phyloP scores from a whole-genome alignment of 345 rosid species.

The Salix exigua region DNA sequence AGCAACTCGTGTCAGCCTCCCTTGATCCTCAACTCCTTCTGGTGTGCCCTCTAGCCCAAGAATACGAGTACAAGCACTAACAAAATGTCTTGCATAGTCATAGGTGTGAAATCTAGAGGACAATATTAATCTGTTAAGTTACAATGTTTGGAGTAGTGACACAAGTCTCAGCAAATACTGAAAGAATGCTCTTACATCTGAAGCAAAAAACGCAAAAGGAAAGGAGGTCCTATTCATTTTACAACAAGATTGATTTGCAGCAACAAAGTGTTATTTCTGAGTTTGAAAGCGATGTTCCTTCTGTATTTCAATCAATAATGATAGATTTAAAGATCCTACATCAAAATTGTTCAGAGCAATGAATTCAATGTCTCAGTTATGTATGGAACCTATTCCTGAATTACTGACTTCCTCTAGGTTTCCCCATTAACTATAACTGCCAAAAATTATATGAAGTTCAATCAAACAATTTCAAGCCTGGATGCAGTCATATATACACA shows the following conservation, averaged over 20 bases:
- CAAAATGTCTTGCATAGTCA: constrained; percentile 98
- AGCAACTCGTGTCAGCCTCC: constrained; percentile 93
- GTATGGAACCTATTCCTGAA: not conserved
- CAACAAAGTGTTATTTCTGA: not conserved
- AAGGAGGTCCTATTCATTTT: not conserved
- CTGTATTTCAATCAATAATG: not conserved
- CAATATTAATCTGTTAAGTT: not conserved
- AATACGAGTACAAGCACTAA: constrained; percentile 98
- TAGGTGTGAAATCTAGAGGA: constrained; percentile 78
- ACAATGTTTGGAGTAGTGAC: not conserved
- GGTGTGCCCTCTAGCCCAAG: constrained; percentile 99
- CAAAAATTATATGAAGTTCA: not conserved
- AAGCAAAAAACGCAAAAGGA: not conserved
- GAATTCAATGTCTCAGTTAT: not conserved
- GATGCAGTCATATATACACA: not conserved
- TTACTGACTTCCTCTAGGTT: not conserved
- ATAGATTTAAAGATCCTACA: not conserved
- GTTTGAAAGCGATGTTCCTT: not conserved
- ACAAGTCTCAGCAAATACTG: not conserved
- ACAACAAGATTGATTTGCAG: not conserved
- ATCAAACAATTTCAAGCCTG: not conserved
- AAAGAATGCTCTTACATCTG: constrained; percentile 3
- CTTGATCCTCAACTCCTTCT: constrained; percentile 98
- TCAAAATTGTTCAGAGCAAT: not conserved
- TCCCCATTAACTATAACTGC: not conserved